Evolutionary conservation across 345 rosid species (phyloP).

Genomic region (Raphanus raphanistrum): DNA sequence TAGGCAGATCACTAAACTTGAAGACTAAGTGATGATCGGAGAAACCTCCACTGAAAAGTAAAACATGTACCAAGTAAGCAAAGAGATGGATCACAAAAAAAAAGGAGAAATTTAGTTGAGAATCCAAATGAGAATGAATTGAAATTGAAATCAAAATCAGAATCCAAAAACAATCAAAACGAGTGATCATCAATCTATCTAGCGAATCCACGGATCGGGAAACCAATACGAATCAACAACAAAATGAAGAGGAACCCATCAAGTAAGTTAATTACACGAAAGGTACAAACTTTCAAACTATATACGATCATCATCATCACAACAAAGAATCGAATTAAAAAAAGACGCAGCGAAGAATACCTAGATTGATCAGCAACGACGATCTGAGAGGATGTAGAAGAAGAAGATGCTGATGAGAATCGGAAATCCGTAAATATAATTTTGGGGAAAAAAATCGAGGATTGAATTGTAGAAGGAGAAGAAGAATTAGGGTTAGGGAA

Average conservation of each 20-base stretch:
- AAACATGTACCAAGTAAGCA: conserved; percentile 4
- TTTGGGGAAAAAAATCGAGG: conserved; percentile 5
- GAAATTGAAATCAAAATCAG: background rate
- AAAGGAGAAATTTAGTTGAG: background rate
- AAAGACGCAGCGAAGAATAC: conserved; percentile 19
- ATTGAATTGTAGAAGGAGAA: conserved; percentile 10
- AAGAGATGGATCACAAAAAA: background rate
- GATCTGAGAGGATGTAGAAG: conserved; percentile 18
- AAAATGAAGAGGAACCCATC: conserved; percentile 4
- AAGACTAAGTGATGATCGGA: background rate
- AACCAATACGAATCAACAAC: conserved; percentile 8
- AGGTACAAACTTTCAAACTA: background rate
- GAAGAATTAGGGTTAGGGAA: conserved; percentile 50
- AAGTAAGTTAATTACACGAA: conserved; percentile 1
- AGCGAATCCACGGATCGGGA: conserved; percentile 20
- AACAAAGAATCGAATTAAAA: background rate
- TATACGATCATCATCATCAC: conserved; percentile 3
- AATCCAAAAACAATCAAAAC: conserved; percentile 12
- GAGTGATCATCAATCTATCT: background rate
- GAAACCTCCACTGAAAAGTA: conserved; percentile 10
- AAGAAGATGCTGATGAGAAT: background rate
- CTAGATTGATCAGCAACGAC: conserved; percentile 5
- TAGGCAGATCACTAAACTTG: background rate
- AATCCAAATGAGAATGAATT: background rate
- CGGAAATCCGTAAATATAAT: conserved; percentile 6